phyloP scores from a whole-genome alignment of 2,329 filamentous ascomycete species.

The Rhinocladiella mackenziei region DNA sequence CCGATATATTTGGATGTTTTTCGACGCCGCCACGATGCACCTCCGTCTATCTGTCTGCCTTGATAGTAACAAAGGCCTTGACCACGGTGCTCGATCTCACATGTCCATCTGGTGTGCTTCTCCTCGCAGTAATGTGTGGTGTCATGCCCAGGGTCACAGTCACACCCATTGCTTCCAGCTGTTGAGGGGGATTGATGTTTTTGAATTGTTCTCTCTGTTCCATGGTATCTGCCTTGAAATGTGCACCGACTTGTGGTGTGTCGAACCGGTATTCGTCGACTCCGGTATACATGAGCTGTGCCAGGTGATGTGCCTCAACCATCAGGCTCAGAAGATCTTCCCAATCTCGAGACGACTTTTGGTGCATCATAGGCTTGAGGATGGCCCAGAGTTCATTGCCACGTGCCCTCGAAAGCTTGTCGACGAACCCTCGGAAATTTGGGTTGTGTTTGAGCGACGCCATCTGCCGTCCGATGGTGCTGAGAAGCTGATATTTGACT shows the following conservation, averaged over 20 bases:
- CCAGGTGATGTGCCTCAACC: slow-evolving; percentile 23
- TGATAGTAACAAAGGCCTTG: slow-evolving; percentile 15
- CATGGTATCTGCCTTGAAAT: slow-evolving; percentile 13
- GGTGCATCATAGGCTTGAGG: slow-evolving; percentile 22
- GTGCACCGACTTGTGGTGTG: slow-evolving; percentile 3
- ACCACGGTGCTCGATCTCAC: slow-evolving; percentile 9
- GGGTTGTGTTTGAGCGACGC: slow-evolving; percentile 11
- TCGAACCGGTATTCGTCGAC: slow-evolving; percentile 24
- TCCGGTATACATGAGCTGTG: slow-evolving; percentile 16
- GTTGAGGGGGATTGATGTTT: slow-evolving; percentile 5
- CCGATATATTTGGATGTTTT: slow-evolving; percentile 1
- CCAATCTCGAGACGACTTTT: slow-evolving; percentile 20
- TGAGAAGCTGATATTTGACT: slow-evolving; percentile 22
- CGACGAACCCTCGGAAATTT: slow-evolving; percentile 13
- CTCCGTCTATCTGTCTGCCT: slow-evolving; percentile 4
- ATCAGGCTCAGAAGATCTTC: slow-evolving; percentile 21
- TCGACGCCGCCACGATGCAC: background rate
- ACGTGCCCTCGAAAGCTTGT: slow-evolving; percentile 9
- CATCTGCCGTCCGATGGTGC: slow-evolving; percentile 19
- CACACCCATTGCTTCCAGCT: slow-evolving; percentile 11
- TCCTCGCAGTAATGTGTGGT: slow-evolving; percentile 13
- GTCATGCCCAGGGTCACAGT: slow-evolving; percentile 18
- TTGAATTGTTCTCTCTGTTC: slow-evolving; percentile 6
- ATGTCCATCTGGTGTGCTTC: slow-evolving; percentile 10
- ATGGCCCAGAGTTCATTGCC: slow-evolving; percentile 22